Conservation (phyloP, 2,329 filamentous ascomycete species). For the Cadophora malorum region DNA sequence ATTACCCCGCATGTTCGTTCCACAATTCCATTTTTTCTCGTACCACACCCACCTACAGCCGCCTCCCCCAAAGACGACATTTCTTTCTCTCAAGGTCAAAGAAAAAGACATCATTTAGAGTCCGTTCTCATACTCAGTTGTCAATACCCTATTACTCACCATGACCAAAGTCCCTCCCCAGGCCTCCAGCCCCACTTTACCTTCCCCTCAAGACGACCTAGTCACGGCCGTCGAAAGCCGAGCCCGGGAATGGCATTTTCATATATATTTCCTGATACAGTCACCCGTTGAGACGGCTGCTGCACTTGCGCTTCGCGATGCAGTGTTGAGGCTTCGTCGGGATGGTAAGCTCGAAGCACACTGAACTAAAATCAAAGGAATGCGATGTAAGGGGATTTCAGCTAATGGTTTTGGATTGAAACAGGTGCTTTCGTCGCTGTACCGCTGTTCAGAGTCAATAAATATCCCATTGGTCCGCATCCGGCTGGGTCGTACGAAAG, state of each 20-base stretch:
- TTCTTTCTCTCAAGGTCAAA: too few relatives aligned
- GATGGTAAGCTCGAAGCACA: constrained; percentile 16
- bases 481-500: constrained; percentile 23
- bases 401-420: background rate
- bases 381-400: too few relatives aligned
- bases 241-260: constrained; percentile 23
- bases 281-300: constrained; percentile 20
- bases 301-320: constrained; percentile 24
- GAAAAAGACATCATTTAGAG: background rate
- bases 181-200: background rate
- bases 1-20: constrained; percentile 2
- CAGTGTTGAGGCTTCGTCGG: constrained; percentile 21
- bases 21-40: background rate
- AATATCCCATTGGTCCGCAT: constrained; percentile 23
- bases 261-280: constrained; percentile 26
- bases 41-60: background rate
- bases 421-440: constrained; percentile 24
- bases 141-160: background rate
- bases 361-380: too few relatives aligned
- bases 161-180: constrained; percentile 18
- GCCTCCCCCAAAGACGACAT: too few relatives aligned
- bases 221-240: constrained; percentile 20
- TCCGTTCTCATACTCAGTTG: too few relatives aligned
- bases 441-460: constrained; percentile 20
- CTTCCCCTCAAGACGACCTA: constrained; percentile 20